Evolutionary conservation across 2,329 filamentous ascomycete genomes (phyloP), one percentile per base, ranked within the genome.

Genomic region (Zasmidium cellare): DNA sequence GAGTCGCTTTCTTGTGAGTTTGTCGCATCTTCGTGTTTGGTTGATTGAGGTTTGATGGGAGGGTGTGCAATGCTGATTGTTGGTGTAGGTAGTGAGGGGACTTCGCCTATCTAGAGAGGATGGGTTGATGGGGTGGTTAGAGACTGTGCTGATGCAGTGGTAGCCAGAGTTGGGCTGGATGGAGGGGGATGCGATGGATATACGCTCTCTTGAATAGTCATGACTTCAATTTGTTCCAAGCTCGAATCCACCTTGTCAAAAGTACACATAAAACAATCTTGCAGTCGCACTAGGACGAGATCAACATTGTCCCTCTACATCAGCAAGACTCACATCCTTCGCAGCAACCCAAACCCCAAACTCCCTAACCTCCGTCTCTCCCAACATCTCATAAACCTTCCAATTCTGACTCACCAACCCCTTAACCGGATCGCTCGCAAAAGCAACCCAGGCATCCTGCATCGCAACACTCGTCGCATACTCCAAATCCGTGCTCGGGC

Each of bases 351-450:
- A 65, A 31, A 41, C 61, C 0, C 68, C 67, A 54, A 70, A 70
- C 1, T 70, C 62, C 12, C 68, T 62, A 0, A 69, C 63, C 18
- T 56, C 58, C 11, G 49, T 31, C 9, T 47, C 55, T 14, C 66
- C 68, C 16, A 69, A 44, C 35, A 51, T 19, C 12, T 59, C 55
- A 53, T 69, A 68, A 1, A 55, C 51, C 25, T 45, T 16, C 67
- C 67, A 68, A 7, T 57, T 61, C 23, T 53, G 48, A 9, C 49
- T 51, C 19, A 57, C 55, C 24, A 76, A 56, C 0, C 72, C 72
- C 44, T 63, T 56, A 24, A 38, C 45, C 14, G 74, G 72, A 62
- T 75, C 66, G n/a, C 61, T 66, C 9, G 72, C 73, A 66, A 75
- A 76, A 1, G 68, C 58, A 2, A 67, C 68, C 68, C 69, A 75